Base-by-base conservation (phyloP, 441 rosid genomes). In the Cnidoscolus chayamansa region DNA sequence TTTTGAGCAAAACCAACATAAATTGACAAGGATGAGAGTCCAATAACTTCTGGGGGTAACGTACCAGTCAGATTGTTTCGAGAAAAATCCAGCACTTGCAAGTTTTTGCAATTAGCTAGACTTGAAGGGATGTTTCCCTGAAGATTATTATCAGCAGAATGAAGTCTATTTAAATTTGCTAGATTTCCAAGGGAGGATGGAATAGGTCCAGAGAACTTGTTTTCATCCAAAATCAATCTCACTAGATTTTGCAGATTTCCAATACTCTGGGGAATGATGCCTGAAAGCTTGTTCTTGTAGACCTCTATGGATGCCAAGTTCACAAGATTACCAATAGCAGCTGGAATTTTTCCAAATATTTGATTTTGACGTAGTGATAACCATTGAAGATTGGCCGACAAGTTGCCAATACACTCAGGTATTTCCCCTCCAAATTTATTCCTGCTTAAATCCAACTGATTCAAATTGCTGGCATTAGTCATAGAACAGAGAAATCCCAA, bases 371-470 rank as follows among this genome's bases (percentile, higher is more conserved):
- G 4, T 1, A 73, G 35, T 1, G 0, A 10, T 1, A 78, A 61
- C 2, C 8, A 1, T 10, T 3, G 2, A 3, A 67, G 72, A 16
- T 6, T 50, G 12, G 40, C 2, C 0, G 78, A 67, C 7, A 81
- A 51, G 51, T 81, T 81, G 9, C 68, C 47, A 5, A 81, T 68
- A 8, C 49, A 55, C 1, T 54, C 5, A 0, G 82, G 78, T 35
- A 81, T 32, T 10, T 12, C 4, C 0, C 80, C 76, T 0, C 37
- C 32, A 58, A 78, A 70, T 11, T 77, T 68, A 47, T 81, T 81
- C 0, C 0, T 0, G 4, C 11, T n/a, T 16, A 78, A 2, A 1
- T 0, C 31, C 56, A 78, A 0, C 0, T 0, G 0, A 10, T 0
- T 5, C 0, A 81, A 40, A 16, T 4, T 7, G 3, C 9, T 65